These are phyloP conservation scores for Leucogyrophana mollusca DNA, from an alignment of 768 basidiomycete species.

Conservation along the genomic window DNA sequence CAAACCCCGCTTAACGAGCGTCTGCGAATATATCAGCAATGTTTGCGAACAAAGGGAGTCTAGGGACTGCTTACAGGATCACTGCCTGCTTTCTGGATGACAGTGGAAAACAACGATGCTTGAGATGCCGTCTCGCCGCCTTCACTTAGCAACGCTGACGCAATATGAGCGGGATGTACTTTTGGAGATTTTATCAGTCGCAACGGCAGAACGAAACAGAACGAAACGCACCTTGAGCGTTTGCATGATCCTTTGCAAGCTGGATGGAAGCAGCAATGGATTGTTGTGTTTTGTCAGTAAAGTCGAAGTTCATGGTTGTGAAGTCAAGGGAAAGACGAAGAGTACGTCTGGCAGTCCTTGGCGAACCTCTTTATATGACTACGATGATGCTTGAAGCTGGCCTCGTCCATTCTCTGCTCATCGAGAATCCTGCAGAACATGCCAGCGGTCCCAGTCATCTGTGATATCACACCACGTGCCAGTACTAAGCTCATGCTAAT, in stretches of 20 bases:
- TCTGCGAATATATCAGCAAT: conserved; percentile 37
- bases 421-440: conserved; percentile 7
- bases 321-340: background rate
- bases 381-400: background rate
- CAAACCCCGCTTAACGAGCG: conserved; percentile 62
- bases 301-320: conserved; percentile 56
- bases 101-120: conserved; percentile 72
- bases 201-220: background rate
- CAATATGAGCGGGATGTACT: conserved; percentile 86
- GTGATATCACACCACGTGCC: background rate
- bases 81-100: conserved; percentile 81
- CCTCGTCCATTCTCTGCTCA: background rate
- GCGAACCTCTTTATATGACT: too few species aligned
- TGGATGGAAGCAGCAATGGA: conserved; percentile 71
- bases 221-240: conserved; percentile 63
- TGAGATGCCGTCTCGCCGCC: conserved; percentile 26
- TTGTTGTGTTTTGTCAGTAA: conserved; percentile 82
- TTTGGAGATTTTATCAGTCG: conserved; percentile 10
- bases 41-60: background rate
- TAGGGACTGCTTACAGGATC: conserved; percentile 59
- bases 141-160: conserved; percentile 78
- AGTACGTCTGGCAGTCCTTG: too few species aligned
- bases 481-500: too few species aligned
- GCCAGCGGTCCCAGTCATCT: too few species aligned
- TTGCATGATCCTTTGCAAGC: conserved; percentile 80